These are phyloP conservation scores for Pichia nakasei DNA, from an alignment of 805 yeast species.

Conservation along the genomic window DNA sequence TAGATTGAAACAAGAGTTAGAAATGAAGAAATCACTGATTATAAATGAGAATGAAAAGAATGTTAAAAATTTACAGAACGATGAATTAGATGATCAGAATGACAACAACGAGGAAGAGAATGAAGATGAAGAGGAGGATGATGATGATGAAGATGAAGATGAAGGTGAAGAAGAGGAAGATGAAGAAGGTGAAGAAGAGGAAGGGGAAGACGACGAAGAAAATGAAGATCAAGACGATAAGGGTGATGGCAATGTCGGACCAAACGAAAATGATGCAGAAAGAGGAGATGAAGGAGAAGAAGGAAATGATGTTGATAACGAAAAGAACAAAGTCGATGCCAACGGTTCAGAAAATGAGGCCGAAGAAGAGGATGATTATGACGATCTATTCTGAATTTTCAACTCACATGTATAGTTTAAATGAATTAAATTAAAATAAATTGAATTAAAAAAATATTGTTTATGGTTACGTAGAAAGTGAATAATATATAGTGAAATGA, in stretches of 20 bases:
- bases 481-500: not conserved
- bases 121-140: slow-evolving; percentile 50
- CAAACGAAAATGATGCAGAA: too few species aligned
- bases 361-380: slow-evolving; percentile 13
- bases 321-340: slow-evolving; percentile 7
- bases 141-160: slow-evolving; percentile 12
- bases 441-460: too few species aligned
- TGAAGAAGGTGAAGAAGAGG: slow-evolving; percentile 23
- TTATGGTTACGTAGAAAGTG: too few species aligned
- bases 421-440: too few species aligned
- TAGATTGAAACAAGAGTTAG: slow-evolving; percentile 73
- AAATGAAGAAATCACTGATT: slow-evolving; percentile 65
- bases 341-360: not conserved
- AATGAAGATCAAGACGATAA: slow-evolving; percentile 14
- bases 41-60: slow-evolving; percentile 16
- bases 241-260: slow-evolving; percentile 24
- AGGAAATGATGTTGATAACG: slow-evolving; percentile 24
- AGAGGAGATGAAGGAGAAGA: not conserved
- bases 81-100: slow-evolving; percentile 15
- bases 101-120: slow-evolving; percentile 30
- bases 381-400: slow-evolving; percentile 12
- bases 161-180: slow-evolving; percentile 2
- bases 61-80: too few species aligned
- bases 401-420: slow-evolving; percentile 9
- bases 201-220: slow-evolving; percentile 16